Evolutionary conservation across 805 yeast species (phyloP).

Genomic region (Clavispora santaluciae): DNA sequence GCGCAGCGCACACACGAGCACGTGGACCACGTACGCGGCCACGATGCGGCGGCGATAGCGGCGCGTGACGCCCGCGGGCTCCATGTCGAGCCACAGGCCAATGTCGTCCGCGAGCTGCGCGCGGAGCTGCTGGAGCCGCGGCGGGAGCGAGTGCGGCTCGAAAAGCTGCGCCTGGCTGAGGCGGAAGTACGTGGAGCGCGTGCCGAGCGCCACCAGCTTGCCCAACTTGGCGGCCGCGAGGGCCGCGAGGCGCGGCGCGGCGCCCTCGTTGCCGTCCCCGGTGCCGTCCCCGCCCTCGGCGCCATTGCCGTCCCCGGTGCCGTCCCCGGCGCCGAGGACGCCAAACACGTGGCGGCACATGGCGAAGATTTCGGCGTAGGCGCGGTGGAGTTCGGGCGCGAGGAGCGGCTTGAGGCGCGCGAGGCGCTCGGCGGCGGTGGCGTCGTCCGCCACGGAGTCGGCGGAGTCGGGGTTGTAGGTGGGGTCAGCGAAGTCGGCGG

Average conservation of each 20-base stretch:
- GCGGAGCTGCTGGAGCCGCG: constrained; percentile 17
- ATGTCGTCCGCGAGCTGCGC: constrained; percentile 28
- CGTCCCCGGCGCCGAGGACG: constrained; percentile 11
- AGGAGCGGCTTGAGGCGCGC: constrained; percentile 21
- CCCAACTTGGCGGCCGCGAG: constrained; percentile 28
- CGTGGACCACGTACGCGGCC: constrained; percentile 31
- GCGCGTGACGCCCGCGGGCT: constrained; percentile 22
- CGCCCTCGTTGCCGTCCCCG: background rate
- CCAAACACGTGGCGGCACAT: constrained; percentile 25
- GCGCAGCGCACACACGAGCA: constrained; percentile 32
- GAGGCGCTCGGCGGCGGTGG: constrained; percentile 21
- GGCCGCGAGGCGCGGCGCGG: constrained; percentile 15
- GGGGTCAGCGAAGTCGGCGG: constrained; percentile 9
- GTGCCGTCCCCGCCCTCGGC: too few relatives aligned
- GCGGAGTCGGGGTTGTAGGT: constrained; percentile 13
- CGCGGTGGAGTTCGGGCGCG: constrained; percentile 22
- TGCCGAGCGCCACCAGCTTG: constrained; percentile 28
- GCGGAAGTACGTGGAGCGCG: constrained; percentile 30
- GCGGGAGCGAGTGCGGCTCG: constrained; percentile 23
- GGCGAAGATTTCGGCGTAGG: constrained; percentile 28
- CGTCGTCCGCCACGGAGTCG: too few relatives aligned
- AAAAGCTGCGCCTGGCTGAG: constrained; percentile 26
- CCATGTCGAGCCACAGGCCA: constrained; percentile 33
- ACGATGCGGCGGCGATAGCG: constrained; percentile 22
- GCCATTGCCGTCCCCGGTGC: too few relatives aligned